A percentile compares a stretch with the other conserved stretches of the same genome.
phyloP scores from a whole-genome alignment of 108 stramenopile species.

The Epithemia pelagica region DNA sequence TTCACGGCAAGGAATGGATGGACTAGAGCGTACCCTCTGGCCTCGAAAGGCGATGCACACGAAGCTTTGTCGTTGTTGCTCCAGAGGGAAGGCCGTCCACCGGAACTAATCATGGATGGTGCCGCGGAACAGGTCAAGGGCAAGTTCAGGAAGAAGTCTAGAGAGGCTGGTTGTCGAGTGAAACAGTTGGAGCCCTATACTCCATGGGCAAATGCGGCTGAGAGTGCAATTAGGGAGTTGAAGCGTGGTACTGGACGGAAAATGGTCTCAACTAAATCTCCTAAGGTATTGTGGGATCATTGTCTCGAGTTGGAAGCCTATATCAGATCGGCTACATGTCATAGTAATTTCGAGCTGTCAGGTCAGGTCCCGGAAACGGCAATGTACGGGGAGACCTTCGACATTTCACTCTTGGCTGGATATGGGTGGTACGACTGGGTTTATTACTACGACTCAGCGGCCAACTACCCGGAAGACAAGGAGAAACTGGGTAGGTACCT shows the following conservation, averaged over 20 bases:
- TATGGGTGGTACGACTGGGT: conserved; percentile 46
- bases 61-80: conserved; percentile 18
- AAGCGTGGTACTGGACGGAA: neutral
- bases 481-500: conserved; percentile 21
- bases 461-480: neutral
- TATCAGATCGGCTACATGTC: neutral
- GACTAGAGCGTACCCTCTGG: conserved; percentile 14
- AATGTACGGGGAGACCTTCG: neutral
- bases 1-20: conserved; percentile 6
- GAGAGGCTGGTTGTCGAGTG: conserved; percentile 11
- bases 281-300: neutral
- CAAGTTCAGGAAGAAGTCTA: neutral
- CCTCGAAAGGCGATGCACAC: conserved; percentile 12
- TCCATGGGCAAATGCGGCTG: conserved; percentile 26
- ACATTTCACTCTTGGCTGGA: conserved; percentile 7
- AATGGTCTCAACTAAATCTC: neutral
- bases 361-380: conserved; percentile 12
- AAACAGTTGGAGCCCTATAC: conserved; percentile 10
- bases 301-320: neutral
- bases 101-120: neutral
- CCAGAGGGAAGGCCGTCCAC: neutral
- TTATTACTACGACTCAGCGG: conserved; percentile 14
- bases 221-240: neutral
- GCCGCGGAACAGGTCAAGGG: neutral
- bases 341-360: conserved; percentile 13